Evolutionary conservation across 1,284 basidiomycete species (phyloP).

Genomic region (Cutaneotrichosporon sp.): DNA sequence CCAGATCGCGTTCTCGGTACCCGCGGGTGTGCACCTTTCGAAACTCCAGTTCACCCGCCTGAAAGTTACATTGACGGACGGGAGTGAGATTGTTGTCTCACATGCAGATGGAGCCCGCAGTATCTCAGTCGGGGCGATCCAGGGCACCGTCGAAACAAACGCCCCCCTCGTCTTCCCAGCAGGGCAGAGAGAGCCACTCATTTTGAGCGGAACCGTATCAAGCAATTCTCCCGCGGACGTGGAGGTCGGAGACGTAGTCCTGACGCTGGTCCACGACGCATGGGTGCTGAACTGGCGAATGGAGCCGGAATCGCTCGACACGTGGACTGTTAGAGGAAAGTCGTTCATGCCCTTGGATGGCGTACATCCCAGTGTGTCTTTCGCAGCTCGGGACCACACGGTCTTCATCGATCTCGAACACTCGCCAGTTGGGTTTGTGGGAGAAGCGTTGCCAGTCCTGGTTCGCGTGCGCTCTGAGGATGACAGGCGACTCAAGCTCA

Average conservation of each 20-base stretch:
- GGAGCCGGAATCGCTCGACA: constrained; percentile 10
- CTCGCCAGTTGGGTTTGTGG: constrained; percentile 63
- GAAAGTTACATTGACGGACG: constrained; percentile 39
- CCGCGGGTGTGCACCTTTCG: constrained; percentile 37
- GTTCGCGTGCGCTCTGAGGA: constrained; percentile 59
- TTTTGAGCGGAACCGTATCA: constrained; percentile 21
- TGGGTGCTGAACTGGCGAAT: constrained; percentile 36
- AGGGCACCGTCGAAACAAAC: background rate
- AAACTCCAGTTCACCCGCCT: constrained; percentile 35
- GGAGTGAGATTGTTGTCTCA: constrained; percentile 25
- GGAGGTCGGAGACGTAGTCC: constrained; percentile 24
- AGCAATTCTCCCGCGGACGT: constrained; percentile 21
- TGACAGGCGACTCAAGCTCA: constrained; percentile 60
- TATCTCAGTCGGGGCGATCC: constrained; percentile 7
- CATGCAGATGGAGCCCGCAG: background rate
- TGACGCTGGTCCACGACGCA: constrained; percentile 25
- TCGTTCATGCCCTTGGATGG: constrained; percentile 15
- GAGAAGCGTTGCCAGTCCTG: constrained; percentile 67
- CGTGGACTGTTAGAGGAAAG: constrained; percentile 22
- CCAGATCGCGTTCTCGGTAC: constrained; percentile 56
- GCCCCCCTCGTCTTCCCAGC: constrained; percentile 24
- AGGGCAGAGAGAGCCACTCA: constrained; percentile 6
- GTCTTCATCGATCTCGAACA: constrained; percentile 58
- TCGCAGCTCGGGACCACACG: constrained; percentile 60
- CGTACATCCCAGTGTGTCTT: constrained; percentile 48